phyloP scores from a whole-genome alignment of 306 rosid species.

The Medicago truncatula region DNA sequence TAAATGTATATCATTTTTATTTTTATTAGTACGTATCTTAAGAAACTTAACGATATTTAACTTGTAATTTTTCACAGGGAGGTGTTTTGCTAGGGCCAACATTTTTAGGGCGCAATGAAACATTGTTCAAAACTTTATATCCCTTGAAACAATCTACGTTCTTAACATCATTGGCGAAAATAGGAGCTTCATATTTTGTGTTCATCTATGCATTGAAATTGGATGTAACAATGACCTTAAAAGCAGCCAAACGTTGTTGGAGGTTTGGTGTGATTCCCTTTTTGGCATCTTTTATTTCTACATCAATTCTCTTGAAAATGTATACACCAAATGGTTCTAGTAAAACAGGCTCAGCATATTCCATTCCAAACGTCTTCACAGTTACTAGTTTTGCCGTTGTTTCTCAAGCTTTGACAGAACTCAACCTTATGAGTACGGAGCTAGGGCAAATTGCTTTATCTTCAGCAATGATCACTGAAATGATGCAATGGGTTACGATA shows the following conservation, averaged over 20 bases:
- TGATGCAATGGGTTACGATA: neutral
- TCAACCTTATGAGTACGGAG: slow-evolving; percentile 48
- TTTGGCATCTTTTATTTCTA: neutral
- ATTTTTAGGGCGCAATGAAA: neutral
- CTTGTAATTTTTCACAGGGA: slow-evolving; percentile 30
- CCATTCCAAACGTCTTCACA: slow-evolving; percentile 17
- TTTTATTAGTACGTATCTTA: too few species aligned
- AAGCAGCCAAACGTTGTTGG: slow-evolving; percentile 41
- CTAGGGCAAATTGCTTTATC: slow-evolving; percentile 50
- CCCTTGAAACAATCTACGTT: slow-evolving; percentile 27
- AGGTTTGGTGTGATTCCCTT: slow-evolving; percentile 36
- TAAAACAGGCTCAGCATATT: neutral
- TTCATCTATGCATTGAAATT: slow-evolving; percentile 36
- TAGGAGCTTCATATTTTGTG: neutral
- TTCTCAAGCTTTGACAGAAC: slow-evolving; percentile 21
- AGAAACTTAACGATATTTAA: too few species aligned
- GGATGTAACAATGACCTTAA: slow-evolving; percentile 31
- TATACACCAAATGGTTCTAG: neutral
- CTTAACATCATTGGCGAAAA: neutral
- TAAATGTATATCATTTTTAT: too few species aligned
- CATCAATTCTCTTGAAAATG: neutral
- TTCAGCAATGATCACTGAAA: slow-evolving; percentile 44
- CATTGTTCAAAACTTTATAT: neutral
- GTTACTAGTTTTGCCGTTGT: slow-evolving; percentile 29
- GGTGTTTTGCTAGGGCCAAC: slow-evolving; percentile 53